Percentiles rank a stretch among this genome's conserved stretches.
Evolutionary conservation across 2,329 filamentous ascomycete species (phyloP).

Genomic region (Cordyceps cicadae): DNA sequence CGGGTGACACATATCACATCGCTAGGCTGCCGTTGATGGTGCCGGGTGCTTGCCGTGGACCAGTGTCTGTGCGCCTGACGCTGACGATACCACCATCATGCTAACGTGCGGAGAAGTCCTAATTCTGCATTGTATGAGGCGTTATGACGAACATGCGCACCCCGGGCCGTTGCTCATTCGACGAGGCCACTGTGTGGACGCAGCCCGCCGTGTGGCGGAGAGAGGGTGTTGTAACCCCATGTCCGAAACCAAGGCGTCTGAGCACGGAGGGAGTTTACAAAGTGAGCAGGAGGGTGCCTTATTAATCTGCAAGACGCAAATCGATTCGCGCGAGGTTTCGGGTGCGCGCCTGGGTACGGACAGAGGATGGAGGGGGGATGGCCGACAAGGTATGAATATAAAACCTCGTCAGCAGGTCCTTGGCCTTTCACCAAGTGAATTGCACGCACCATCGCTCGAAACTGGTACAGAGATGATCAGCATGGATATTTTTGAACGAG

Average conservation of each 20-base stretch:
- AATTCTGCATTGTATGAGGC: background rate
- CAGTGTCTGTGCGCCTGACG: conserved; percentile 3
- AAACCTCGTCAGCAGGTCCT: background rate
- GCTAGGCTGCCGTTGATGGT: background rate
- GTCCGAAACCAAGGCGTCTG: conserved; percentile 5
- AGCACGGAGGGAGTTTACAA: background rate
- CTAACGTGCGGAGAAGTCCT: background rate
- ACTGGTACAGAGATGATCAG: background rate
- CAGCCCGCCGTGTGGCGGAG: conserved; percentile 4
- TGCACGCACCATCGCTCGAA: background rate
- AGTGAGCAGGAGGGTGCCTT: background rate
- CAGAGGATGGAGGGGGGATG: background rate
- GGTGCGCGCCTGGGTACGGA: background rate
- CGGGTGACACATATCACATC: background rate
- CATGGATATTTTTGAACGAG: background rate
- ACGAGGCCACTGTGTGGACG: background rate
- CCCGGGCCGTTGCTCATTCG: background rate
- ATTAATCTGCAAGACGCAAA: background rate
- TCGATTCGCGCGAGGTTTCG: background rate
- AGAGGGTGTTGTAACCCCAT: background rate
- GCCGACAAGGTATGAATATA: background rate
- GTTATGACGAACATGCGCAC: background rate
- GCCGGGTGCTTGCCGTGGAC: background rate
- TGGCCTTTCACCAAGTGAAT: background rate
- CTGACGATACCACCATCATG: background rate